Percentiles rank a stretch among this genome's conserved stretches.
phyloP scores from a whole-genome alignment of 805 yeast species.

The Myxozyma geophila region DNA sequence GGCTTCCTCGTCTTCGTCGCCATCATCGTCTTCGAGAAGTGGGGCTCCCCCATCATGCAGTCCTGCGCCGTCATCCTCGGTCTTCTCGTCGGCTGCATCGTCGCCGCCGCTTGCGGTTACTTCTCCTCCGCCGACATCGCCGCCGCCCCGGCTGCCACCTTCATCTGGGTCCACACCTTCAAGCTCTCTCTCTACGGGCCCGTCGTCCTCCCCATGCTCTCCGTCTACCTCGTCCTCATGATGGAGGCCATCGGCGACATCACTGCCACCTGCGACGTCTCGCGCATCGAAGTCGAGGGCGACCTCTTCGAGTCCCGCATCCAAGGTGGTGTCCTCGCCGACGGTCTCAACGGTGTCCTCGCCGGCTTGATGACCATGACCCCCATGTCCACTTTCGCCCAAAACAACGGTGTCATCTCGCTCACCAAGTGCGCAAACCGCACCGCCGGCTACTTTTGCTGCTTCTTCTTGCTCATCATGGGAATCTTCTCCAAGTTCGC shows the following conservation, averaged over 20 bases:
- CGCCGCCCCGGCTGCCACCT: constrained; percentile 79
- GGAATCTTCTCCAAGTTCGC: constrained; percentile 87
- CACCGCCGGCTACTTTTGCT: constrained; percentile 78
- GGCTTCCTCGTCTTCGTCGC: constrained; percentile 81
- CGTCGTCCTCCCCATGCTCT: constrained; percentile 79
- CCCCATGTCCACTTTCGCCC: constrained; percentile 93
- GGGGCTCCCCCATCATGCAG: constrained; percentile 93
- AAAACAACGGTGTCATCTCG: constrained; percentile 92
- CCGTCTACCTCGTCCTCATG: constrained; percentile 78
- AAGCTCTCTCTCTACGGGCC: constrained; percentile 79
- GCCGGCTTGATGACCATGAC: constrained; percentile 81
- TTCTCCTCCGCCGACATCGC: constrained; percentile 63
- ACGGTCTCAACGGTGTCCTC: constrained; percentile 77
- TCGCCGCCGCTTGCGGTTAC: constrained; percentile 89
- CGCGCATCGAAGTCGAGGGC: constrained; percentile 83
- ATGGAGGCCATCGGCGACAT: constrained; percentile 96
- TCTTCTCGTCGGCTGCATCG: constrained; percentile 83
- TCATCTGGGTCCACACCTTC: constrained; percentile 88
- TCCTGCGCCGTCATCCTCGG: constrained; percentile 92
- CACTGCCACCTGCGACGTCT: constrained; percentile 92
- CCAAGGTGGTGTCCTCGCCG: constrained; percentile 92
- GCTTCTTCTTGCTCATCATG: constrained; percentile 80
- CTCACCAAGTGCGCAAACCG: constrained; percentile 90
- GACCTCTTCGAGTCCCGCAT: constrained; percentile 77
- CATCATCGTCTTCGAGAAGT: constrained; percentile 77